Conservation (phyloP, 192 early-diverging fungal genomes). For the Haplosporangium gracile region DNA sequence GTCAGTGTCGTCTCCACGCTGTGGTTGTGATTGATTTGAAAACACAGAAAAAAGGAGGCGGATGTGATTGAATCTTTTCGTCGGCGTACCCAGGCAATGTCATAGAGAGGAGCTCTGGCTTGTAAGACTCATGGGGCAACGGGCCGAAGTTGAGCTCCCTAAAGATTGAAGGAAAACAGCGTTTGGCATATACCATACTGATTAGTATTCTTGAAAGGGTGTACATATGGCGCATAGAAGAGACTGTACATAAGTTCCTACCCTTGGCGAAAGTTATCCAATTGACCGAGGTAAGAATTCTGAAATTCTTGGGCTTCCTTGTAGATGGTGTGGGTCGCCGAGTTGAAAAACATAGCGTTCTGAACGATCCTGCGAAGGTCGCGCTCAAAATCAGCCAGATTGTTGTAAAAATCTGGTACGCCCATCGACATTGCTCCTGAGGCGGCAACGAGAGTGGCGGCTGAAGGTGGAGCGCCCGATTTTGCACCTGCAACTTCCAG, state of each 20-base stretch:
- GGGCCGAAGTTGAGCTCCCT: conserved; percentile 27
- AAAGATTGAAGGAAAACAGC: neutral
- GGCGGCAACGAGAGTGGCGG: neutral
- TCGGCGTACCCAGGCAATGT: conserved; percentile 33
- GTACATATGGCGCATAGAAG: neutral
- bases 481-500: conserved; percentile 5
- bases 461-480: neutral
- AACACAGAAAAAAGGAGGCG: neutral
- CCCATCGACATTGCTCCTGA: neutral
- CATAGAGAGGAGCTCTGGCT: conserved; percentile 37
- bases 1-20: neutral
- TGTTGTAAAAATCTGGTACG: conserved; percentile 43
- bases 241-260: neutral
- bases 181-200: neutral
- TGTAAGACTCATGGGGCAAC: conserved; percentile 33
- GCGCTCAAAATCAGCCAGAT: conserved; percentile 60
- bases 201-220: neutral
- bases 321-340: conserved; percentile 42
- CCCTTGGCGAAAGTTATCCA: conserved; percentile 36
- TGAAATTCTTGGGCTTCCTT: conserved; percentile 46
- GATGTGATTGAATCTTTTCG: neutral
- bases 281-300: conserved; percentile 3
- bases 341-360: conserved; percentile 57
- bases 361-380: conserved; percentile 62
- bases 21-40: neutral